These are phyloP conservation scores for Rheum nobile DNA, from an alignment of 148 eudicot species.

Conservation along the genomic window DNA sequence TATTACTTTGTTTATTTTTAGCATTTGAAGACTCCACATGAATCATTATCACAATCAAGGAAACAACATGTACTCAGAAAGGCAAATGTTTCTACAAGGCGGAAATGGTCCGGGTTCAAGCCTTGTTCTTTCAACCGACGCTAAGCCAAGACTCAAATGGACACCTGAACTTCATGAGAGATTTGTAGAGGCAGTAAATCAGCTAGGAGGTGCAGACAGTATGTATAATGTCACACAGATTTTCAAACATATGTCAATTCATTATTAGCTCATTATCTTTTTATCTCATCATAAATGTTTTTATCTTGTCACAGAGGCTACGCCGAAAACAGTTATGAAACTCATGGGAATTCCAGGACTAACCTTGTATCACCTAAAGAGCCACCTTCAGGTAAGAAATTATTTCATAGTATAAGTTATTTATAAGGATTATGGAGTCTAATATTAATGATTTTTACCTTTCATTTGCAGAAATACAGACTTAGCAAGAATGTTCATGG, in stretches of 20 bases:
- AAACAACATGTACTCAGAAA: slow-evolving; percentile 48
- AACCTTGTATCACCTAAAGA: slow-evolving; percentile 23
- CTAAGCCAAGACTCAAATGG: slow-evolving; percentile 82
- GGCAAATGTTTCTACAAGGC: slow-evolving; percentile 65
- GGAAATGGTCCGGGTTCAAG: slow-evolving; percentile 52
- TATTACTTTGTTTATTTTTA: background rate
- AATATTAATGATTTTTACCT: background rate
- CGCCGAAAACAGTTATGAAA: slow-evolving; percentile 20
- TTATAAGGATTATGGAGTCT: background rate
- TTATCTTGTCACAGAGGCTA: slow-evolving; percentile 39
- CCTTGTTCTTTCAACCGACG: slow-evolving; percentile 84
- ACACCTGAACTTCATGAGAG: slow-evolving; percentile 51
- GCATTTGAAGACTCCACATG: slow-evolving; percentile 24
- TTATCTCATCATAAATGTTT: background rate
- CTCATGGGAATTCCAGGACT: slow-evolving; percentile 21
- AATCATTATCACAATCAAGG: slow-evolving; percentile 54
- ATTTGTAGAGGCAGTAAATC: slow-evolving; percentile 51
- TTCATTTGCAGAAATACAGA: slow-evolving; percentile 41
- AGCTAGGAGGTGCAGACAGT: slow-evolving; percentile 66
- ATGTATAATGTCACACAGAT: slow-evolving; percentile 10
- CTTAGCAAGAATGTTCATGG: slow-evolving; percentile 47
- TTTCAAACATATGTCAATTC: background rate
- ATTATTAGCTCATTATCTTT: background rate
- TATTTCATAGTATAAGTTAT: background rate
- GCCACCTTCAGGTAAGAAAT: slow-evolving; percentile 30